Conservation (phyloP, 176 grass and related monocot genomes). For the Phoenix roebelenii region DNA sequence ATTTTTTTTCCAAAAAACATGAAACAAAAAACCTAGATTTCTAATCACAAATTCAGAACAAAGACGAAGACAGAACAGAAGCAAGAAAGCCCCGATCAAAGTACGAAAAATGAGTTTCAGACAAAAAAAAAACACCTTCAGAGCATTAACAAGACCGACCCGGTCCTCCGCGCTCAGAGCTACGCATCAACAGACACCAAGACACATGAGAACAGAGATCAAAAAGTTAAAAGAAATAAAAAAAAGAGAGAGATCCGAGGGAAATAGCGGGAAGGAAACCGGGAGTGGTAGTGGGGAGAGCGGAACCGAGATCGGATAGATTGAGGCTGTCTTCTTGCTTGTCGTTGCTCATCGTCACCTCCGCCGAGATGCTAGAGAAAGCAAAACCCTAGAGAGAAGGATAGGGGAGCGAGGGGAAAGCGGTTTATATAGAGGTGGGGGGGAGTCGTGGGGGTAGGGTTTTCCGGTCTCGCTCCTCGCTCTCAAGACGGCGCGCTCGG, state of each 20-base stretch:
- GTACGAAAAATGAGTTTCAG: neutral
- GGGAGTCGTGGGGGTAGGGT: no score
- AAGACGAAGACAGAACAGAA: neutral
- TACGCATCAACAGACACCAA: neutral
- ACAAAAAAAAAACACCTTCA: neutral
- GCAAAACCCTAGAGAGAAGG: neutral
- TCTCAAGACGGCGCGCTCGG: no score
- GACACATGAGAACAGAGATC: neutral
- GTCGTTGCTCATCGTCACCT: neutral
- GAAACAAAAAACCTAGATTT: neutral
- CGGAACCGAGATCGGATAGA: constrained; percentile 2
- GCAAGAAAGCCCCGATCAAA: neutral
- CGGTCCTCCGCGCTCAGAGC: constrained; percentile 1
- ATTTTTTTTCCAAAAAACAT: neutral
- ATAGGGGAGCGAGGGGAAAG: neutral
- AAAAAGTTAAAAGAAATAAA: neutral
- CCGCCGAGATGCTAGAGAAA: neutral
- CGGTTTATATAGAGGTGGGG: no score
- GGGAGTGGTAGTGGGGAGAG: neutral
- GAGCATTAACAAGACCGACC: neutral
- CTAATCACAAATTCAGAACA: neutral
- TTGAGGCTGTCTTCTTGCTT: constrained; percentile 1
- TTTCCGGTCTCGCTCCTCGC: no score
- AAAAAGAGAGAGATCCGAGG: neutral
- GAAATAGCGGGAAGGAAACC: neutral